These are phyloP conservation scores for Aspergillus sp. DNA, from an alignment of 2,329 filamentous ascomycete species.

Conservation along the genomic window DNA sequence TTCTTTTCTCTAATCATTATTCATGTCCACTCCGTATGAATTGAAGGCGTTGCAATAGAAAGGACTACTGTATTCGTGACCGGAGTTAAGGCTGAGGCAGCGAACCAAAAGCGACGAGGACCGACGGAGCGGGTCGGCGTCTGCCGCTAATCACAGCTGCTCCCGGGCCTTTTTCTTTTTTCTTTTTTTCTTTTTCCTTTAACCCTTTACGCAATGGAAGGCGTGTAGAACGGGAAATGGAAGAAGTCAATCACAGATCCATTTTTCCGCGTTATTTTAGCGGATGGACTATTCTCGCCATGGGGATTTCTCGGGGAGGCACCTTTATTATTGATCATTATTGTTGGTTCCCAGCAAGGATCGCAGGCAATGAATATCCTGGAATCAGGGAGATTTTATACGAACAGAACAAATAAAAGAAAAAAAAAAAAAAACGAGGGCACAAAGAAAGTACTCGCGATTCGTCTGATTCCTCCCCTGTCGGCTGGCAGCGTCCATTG, in stretches of 20 bases:
- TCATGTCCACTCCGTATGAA: not conserved
- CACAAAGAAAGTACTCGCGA: too few relatives aligned
- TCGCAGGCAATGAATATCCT: not conserved
- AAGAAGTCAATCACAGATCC: constrained; percentile 25
- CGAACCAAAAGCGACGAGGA: not conserved
- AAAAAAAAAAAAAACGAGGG: not conserved
- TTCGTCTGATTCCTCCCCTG: not conserved
- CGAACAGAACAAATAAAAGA: not conserved
- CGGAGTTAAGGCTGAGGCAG: not conserved
- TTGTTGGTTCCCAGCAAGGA: not conserved
- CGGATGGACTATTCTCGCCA: not conserved
- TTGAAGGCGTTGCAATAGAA: not conserved
- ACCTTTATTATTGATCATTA: not conserved
- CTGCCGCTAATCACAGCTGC: not conserved
- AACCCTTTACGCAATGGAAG: constrained; percentile 23
- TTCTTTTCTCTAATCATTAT: too few relatives aligned
- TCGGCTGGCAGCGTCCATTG: not conserved
- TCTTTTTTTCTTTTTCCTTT: not conserved
- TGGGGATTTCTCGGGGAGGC: not conserved
- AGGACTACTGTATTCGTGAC: not conserved
- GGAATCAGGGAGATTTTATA: not conserved
- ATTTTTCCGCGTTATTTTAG: not conserved
- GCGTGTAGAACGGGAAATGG: constrained; percentile 23
- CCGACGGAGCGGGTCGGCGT: constrained; percentile 17
- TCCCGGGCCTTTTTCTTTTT: not conserved